Conservation (phyloP, 768 basidiomycete genomes). For the Hygrophoropsis aurantiaca region DNA sequence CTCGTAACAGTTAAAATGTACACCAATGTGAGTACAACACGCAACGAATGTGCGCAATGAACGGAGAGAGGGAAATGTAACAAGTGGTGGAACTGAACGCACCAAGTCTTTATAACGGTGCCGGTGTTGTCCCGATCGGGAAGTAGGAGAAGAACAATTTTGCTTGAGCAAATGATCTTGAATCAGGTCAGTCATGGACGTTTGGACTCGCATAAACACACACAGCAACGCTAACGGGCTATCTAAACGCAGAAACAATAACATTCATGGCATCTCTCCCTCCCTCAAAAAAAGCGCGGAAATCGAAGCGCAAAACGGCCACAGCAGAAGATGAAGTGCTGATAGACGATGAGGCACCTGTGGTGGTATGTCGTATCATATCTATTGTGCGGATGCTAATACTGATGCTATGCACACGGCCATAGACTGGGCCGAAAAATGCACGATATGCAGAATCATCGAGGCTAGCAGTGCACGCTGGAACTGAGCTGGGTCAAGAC, state of each 20-base stretch:
- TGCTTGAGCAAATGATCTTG: no score
- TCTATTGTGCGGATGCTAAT: background rate
- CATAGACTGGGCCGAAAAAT: constrained; percentile 48
- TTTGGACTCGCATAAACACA: no score
- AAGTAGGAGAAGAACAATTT: background rate
- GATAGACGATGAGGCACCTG: constrained; percentile 19
- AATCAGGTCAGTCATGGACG: no score
- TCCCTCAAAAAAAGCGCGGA: constrained; percentile 52
- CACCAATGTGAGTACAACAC: no score
- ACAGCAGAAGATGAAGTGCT: constrained; percentile 18
- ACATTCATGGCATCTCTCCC: constrained; percentile 43
- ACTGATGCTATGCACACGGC: background rate
- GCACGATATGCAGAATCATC: constrained; percentile 66
- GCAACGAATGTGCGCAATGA: no score
- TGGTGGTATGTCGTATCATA: constrained; percentile 13
- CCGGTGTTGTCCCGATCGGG: background rate
- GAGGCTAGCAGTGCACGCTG: constrained; percentile 63
- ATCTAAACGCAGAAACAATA: background rate
- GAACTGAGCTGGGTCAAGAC: constrained; percentile 62
- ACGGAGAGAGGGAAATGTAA: no score
- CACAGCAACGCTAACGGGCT: background rate
- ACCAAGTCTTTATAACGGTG: no score
- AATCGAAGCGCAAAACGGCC: constrained; percentile 24
- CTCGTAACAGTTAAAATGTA: no score
- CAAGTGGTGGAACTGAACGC: no score